Base-by-base conservation (phyloP, 1,284 basidiomycete species). In the Meira nashicola region DNA sequence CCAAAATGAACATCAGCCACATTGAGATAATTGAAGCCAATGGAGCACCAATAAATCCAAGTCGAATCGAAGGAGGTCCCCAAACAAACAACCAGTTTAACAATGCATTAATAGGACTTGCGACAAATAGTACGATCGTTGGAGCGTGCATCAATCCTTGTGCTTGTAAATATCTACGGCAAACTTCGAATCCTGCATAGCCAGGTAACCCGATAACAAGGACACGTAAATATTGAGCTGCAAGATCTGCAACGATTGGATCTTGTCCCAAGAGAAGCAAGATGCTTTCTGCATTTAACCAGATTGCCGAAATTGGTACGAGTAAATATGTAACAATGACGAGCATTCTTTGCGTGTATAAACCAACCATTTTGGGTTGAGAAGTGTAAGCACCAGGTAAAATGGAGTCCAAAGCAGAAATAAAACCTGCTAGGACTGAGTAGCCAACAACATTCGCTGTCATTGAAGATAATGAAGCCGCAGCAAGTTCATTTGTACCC, bases 31-130 rank as follows among this genome's bases (percentile, higher is more conserved):
- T 88, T 0, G 90, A 91, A 0, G 93, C 89, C 39, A 96, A 82
- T 0, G 94, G 93, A 1, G 93, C 93, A 9, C 94, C 94, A 60
- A 92, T 86, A 79, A 92, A 98, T 8, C 94, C 94, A 1, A 97
- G 81, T 15, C 89, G 63, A 39, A 74, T 61, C 6, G 57, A 59
- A 11, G 75, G 70, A 6, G 79, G 80, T 0, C 80, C 79, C 74
- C 76, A 79, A 11, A 81, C 90, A 12, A 98, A 84, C 0, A 90
- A 71, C 73, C 86, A 95, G 77, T 90, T 94, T 44, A 96, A 81
- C 2, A 89, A 44, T 0, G 87, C 85, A 71, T 97, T 98, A 64
- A 91, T 80, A 0, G 93, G 93, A 0, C 92, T 90, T 17, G 92
- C 86, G 43, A 90, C 81, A 54, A 90, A 80, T 47, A 92, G 87